A percentile compares a stretch with the other conserved stretches of the same genome.
These are phyloP conservation scores for Psidium friedrichsthalianum DNA, from an alignment of 345 rosid genomes.

Conservation along the genomic window DNA sequence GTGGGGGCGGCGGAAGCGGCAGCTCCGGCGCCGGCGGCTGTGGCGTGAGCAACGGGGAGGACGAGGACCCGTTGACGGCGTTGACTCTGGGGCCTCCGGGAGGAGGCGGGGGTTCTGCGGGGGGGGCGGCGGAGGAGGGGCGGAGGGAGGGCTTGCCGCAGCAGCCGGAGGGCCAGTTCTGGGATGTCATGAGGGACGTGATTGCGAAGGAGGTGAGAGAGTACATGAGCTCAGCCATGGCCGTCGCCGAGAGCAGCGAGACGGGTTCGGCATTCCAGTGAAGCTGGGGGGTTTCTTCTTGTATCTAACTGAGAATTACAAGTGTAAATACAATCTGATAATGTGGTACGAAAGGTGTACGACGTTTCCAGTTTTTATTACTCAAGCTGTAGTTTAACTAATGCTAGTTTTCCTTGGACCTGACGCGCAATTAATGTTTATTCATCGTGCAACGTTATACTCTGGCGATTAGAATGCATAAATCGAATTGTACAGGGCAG, in stretches of 20 bases:
- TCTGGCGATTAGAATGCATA: neutral
- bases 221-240: slow-evolving; percentile 14
- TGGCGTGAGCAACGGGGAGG: slow-evolving; percentile 39
- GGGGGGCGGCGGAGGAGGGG: neutral
- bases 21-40: neutral
- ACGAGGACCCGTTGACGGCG: slow-evolving; percentile 50
- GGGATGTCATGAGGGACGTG: slow-evolving; percentile 59
- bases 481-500: neutral
- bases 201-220: slow-evolving; percentile 65
- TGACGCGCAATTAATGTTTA: neutral
- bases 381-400: neutral
- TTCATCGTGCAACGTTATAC: neutral
- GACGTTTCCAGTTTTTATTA: neutral
- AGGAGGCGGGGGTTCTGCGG: neutral
- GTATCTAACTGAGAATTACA: neutral
- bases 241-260: neutral
- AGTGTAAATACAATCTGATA: neutral
- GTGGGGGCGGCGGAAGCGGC: slow-evolving; percentile 3
- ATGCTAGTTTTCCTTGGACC: neutral
- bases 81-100: slow-evolving; percentile 67
- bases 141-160: slow-evolving; percentile 20
- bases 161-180: slow-evolving; percentile 22
- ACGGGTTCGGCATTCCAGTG: neutral
- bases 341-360: neutral
- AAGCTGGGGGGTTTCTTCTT: neutral